Percentiles rank a stretch among this genome's conserved stretches.
These are phyloP conservation scores for Triticum monococcum DNA, from an alignment of 176 grass and related monocot genomes.

Conservation along the genomic window DNA sequence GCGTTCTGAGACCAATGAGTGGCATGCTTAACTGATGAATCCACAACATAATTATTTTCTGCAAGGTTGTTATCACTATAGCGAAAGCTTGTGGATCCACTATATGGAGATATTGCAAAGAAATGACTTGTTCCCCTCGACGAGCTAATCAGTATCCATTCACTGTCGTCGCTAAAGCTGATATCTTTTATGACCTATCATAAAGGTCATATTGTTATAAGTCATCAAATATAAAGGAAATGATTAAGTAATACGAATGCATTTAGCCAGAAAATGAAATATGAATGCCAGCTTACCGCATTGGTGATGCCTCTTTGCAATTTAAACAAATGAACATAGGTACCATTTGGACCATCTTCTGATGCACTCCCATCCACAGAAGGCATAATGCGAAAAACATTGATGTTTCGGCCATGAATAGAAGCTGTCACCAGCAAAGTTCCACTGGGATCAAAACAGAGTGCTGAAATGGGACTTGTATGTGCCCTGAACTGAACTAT, in stretches of 20 bases:
- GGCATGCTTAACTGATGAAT: conserved; percentile 39
- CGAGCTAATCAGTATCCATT: conserved; percentile 99
- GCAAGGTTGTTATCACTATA: conserved; percentile 42
- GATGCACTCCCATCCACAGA: conserved; percentile 45
- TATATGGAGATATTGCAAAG: conserved; percentile 76
- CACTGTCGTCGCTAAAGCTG: conserved; percentile 93
- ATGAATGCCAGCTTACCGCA: conserved; percentile 51
- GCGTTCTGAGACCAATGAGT: conserved; percentile 41
- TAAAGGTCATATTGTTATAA: conserved; percentile 32
- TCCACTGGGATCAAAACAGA: conserved; percentile 95
- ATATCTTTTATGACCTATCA: conserved; percentile 95
- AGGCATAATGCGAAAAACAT: conserved; percentile 90
- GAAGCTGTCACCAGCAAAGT: conserved; percentile 97
- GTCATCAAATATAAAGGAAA: conserved; percentile 20
- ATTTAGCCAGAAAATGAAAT: background rate
- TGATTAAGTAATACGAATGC: conserved; percentile 8
- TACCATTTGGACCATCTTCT: conserved; percentile 61
- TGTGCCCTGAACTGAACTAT: conserved; percentile 97
- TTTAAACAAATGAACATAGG: conserved; percentile 80
- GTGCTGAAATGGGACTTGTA: conserved; percentile 88
- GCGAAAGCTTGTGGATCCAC: conserved; percentile 52
- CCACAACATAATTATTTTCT: conserved; percentile 45
- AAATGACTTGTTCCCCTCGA: conserved; percentile 92
- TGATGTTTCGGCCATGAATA: conserved; percentile 81
- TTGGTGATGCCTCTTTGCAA: conserved; percentile 96